Percentiles rank a stretch among this genome's conserved stretches.
These are phyloP conservation scores for Alternaria alternata DNA, from an alignment of 2,329 filamentous ascomycete species.

Conservation along the genomic window DNA sequence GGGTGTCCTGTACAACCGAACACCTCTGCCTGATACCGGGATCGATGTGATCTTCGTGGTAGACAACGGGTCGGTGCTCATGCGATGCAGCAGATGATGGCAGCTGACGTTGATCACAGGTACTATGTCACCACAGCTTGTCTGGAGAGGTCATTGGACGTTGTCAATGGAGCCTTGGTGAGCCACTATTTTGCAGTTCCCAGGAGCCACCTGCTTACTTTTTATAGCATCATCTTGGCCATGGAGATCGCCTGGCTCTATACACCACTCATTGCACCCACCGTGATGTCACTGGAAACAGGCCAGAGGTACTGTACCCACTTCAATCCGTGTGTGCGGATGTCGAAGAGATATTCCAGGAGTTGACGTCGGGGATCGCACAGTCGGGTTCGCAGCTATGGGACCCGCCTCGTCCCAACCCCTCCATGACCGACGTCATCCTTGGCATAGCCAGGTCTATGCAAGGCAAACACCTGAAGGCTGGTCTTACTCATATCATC, in stretches of 20 bases:
- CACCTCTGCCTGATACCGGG: conserved; percentile 19
- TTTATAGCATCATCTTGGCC: conserved; percentile 23
- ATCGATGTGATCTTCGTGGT: conserved; percentile 49
- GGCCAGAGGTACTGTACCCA: conserved; percentile 36
- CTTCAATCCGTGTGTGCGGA: conserved; percentile 24
- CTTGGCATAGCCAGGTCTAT: conserved; percentile 34
- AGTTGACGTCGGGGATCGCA: conserved; percentile 28
- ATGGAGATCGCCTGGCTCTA: conserved; percentile 38
- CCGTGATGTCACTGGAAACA: conserved; percentile 33
- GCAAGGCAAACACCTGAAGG: conserved; percentile 18
- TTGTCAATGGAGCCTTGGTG: conserved; percentile 26
- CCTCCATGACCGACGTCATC: conserved; percentile 38
- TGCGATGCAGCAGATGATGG: background rate
- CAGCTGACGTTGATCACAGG: conserved; percentile 20
- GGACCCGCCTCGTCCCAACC: conserved; percentile 41
- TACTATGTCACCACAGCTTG: conserved; percentile 42
- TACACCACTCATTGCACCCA: conserved; percentile 46
- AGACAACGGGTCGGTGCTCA: conserved; percentile 47
- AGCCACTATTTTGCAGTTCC: background rate
- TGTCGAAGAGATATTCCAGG: conserved; percentile 25
- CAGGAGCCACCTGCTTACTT: conserved; percentile 4
- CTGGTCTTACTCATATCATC: conserved; percentile 36
- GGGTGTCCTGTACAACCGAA: conserved; percentile 36
- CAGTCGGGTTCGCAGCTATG: conserved; percentile 33
- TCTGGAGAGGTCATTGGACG: conserved; percentile 29